Percentiles rank a stretch among this genome's conserved stretches.
Conservation (phyloP, 2,329 filamentous ascomycete species). For the Westerdykella ornata region DNA sequence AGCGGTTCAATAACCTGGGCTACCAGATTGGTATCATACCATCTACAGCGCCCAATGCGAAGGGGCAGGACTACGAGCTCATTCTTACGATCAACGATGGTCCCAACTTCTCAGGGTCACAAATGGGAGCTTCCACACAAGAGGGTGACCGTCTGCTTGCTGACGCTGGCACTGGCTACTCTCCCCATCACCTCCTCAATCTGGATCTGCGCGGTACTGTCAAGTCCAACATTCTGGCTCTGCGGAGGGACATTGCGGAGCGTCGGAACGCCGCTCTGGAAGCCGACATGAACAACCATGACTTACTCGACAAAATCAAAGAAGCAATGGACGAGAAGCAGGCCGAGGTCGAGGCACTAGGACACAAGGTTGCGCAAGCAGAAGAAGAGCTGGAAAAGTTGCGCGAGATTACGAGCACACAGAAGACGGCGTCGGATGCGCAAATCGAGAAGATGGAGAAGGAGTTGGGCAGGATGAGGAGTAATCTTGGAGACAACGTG, state of each 20-base stretch:
- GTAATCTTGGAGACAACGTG: constrained; percentile 74
- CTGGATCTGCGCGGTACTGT: constrained; percentile 78
- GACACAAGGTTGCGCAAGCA: constrained; percentile 79
- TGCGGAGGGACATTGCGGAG: constrained; percentile 90
- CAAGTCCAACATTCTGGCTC: constrained; percentile 66
- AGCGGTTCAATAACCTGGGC: constrained; percentile 86
- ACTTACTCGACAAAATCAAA: constrained; percentile 87
- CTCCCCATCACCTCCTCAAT: constrained; percentile 80
- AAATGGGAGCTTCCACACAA: constrained; percentile 43
- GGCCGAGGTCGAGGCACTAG: constrained; percentile 83
- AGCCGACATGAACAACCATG: constrained; percentile 88
- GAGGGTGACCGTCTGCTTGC: constrained; percentile 69
- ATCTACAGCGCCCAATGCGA: constrained; percentile 73
- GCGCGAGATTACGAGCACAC: constrained; percentile 76
- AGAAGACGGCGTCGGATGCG: constrained; percentile 81
- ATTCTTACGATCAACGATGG: constrained; percentile 71
- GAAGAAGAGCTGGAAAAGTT: constrained; percentile 93
- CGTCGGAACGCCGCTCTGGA: constrained; percentile 75
- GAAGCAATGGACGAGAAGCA: constrained; percentile 96
- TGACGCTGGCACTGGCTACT: constrained; percentile 78
- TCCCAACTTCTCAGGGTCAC: constrained; percentile 60
- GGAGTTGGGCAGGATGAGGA: constrained; percentile 87
- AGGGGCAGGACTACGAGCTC: constrained; percentile 78
- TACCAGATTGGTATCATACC: constrained; percentile 93
- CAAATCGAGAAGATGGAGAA: constrained; percentile 99